phyloP scores from a whole-genome alignment of 2,329 filamentous ascomycete species.

The Apiospora kogelbergensis region DNA sequence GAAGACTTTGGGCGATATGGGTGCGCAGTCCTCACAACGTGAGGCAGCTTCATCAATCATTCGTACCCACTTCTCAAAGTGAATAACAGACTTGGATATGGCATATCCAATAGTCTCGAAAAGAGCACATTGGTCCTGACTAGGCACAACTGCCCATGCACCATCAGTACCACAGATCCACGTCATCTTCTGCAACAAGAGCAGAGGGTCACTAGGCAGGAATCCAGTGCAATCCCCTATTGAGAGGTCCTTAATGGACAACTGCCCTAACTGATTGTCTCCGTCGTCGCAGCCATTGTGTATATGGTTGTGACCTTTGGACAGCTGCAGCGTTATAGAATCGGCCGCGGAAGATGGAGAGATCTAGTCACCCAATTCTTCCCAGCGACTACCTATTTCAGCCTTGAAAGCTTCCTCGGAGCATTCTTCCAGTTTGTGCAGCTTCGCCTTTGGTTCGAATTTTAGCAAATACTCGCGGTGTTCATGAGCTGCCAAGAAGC shows the following conservation, averaged over 20 bases:
- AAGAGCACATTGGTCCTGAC: neutral
- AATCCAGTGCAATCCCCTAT: neutral
- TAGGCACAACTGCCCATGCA: neutral
- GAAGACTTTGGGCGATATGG: neutral
- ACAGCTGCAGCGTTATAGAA: neutral
- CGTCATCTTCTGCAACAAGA: neutral
- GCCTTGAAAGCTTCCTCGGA: neutral
- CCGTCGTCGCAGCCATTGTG: neutral
- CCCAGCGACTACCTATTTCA: constrained; percentile 16
- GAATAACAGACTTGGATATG: neutral
- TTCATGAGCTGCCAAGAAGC: constrained; percentile 31
- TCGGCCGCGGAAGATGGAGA: neutral
- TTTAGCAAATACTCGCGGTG: constrained; percentile 29
- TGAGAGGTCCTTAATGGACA: neutral
- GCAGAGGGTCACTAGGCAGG: neutral
- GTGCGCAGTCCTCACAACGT: neutral
- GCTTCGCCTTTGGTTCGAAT: constrained; percentile 17
- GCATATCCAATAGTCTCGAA: neutral
- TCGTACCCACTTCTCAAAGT: neutral
- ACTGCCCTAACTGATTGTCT: neutral
- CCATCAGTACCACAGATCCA: neutral
- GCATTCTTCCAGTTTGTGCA: constrained; percentile 11
- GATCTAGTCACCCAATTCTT: neutral
- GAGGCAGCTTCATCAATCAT: neutral
- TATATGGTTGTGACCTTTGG: neutral